Base-by-base conservation (phyloP, 2,329 filamentous ascomycete genomes). In the Aspergillus piperis region DNA sequence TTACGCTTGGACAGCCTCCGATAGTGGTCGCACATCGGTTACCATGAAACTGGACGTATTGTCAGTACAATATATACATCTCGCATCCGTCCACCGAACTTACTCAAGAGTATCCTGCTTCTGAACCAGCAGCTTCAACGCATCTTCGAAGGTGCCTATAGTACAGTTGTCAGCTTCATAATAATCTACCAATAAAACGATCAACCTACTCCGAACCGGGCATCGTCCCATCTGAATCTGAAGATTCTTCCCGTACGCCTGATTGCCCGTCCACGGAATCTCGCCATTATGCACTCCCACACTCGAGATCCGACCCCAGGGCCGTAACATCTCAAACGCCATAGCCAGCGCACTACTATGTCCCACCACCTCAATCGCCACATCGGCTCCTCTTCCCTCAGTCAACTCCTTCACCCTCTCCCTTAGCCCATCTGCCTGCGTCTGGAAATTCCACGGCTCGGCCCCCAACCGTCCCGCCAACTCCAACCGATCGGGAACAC, bases 341-440 rank as follows among this genome's bases (percentile, higher is more conserved):
- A 87, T 90, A 65, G 82, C 83, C 66, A 92, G 75, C 0, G 89
- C 89, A 21, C 85, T 82, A 52, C 85, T 86, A 57, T 88, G 78
- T 0, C 90, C 90, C 11, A 92, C 90, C 5, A 90, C 88, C 72
- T 92, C 90, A 58, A 96, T 87, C 1, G 93, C 87, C 7, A 91
- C 86, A 75, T 96, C 92, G 7, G 92, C 92, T 1, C 92, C 92
- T 25, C 92, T 83, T 1, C 91, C 91, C 11, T 89, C 83, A 0
- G 91, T 94, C 25, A 88, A 84, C 64, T 90, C 87, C 70, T 87
- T 88, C 52, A 96, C 87, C 3, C 71, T 27, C 8, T 64, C 50
- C 3, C 63, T 57, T 71, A 95, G 82, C 1, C 82, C 85, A 30
- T 87, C 84, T 49, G 81, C 83, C 60, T 90, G 84, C 4, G 80